Base-by-base conservation (phyloP, 495 filamentous ascomycete species). In the Lophiotrema nucula region DNA sequence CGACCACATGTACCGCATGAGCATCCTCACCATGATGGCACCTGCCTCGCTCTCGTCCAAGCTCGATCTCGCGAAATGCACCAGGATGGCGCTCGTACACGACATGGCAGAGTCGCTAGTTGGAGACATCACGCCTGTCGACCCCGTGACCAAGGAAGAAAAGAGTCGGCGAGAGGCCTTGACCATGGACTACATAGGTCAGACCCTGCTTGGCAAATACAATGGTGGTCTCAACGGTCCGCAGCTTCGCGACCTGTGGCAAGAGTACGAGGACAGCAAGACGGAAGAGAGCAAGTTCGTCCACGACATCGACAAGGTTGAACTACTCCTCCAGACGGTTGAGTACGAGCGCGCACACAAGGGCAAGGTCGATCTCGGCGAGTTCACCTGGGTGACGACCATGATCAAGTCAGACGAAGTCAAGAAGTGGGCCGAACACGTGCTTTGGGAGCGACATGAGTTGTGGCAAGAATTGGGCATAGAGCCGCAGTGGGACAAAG, bases 1-100 rank as follows among this genome's bases (percentile, higher is more conserved):
- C 23, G 93, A 98, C 74, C 93, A 98, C 77, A 98, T 98, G 93
- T 97, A 98, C 74, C 89, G 93, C 68, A 98, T 98, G 93, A 90
- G 92, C 45, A 83, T 98, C 67, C 89, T 97, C 74, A 89, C 88
- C 28, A 88, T 98, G 84, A 80, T 97, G 48, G 91, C 89, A n/a
- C 95, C 93, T 16, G 75, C 86, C 0, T 77, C 89, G 13, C 81
- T 95, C 11, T 75, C 84, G 10, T 68, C 79, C 11, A 76, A 74
- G 25, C 71, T 98, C 64, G 83, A 97, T 70, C 79, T 96, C 58
- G 76, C 81, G 2, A 86, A 83, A 61, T 97, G 93, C 78, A 90
- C 88, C 65, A 87, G 88, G 72, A 92, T 98, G 88, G 90, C 90
- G 13, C 78, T 98, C 31, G 76, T 97, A 38, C 93, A 98, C 76